Percentiles rank a stretch among this genome's conserved stretches.
These are phyloP conservation scores for Waltergamsia citrina DNA, from an alignment of 2,329 filamentous ascomycete species.

Conservation along the genomic window DNA sequence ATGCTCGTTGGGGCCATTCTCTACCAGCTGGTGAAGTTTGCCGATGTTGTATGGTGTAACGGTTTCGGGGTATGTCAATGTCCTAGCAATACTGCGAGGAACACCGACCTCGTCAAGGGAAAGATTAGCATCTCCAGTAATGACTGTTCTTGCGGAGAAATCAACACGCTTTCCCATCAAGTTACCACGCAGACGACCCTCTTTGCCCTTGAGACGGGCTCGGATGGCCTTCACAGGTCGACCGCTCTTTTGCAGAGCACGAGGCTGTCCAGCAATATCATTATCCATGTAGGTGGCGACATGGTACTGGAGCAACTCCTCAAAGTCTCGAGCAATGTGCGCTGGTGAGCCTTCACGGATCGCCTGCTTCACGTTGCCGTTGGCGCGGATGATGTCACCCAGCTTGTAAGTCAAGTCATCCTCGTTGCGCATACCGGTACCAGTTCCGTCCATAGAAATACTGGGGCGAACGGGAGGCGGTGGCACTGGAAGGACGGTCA, in stretches of 20 bases:
- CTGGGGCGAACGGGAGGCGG: conserved; percentile 92
- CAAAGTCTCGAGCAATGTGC: conserved; percentile 86
- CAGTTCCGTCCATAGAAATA: conserved; percentile 93
- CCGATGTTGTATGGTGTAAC: conserved; percentile 97
- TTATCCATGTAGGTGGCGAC: conserved; percentile 99
- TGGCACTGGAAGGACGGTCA: conserved; percentile 90
- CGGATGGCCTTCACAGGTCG: conserved; percentile 95
- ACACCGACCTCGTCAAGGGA: conserved; percentile 99
- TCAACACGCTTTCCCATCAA: conserved; percentile 99
- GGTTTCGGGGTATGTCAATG: conserved; percentile 92
- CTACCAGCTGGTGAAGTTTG: conserved; percentile 79
- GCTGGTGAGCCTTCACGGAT: conserved; percentile 85
- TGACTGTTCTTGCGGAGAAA: conserved; percentile 93
- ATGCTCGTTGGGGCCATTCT: conserved; percentile 90
- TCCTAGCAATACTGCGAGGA: conserved; percentile 93
- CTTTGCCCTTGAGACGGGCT: conserved; percentile 96
- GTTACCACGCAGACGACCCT: conserved; percentile 94
- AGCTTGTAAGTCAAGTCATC: conserved; percentile 99
- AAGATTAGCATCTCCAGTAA: conserved; percentile 96
- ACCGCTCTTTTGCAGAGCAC: conserved; percentile 93
- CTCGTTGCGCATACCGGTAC: conserved; percentile 86
- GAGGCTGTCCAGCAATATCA: conserved; percentile 90
- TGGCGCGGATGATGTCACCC: conserved; percentile 95
- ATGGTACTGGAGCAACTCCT: conserved; percentile 89
- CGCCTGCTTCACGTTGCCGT: conserved; percentile 86